A percentile compares a stretch with the other conserved stretches of the same genome.
These are phyloP conservation scores for Tuber melanosporum DNA, from an alignment of 495 filamentous ascomycete genomes.

Conservation along the genomic window DNA sequence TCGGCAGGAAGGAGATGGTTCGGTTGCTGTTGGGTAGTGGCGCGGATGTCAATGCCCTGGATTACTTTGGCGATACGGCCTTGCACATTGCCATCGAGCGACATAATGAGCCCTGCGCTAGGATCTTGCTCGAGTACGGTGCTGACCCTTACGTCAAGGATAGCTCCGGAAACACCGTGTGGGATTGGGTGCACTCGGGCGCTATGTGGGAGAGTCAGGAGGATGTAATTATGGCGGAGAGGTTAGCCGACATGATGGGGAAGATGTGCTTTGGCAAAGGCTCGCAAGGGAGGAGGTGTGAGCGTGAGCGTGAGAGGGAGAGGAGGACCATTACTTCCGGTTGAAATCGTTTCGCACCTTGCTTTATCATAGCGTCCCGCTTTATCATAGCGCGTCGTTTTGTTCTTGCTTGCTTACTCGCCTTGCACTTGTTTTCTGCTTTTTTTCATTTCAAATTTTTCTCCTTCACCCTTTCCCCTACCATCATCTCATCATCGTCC, in stretches of 20 bases:
- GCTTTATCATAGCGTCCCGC: background rate
- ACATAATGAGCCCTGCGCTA: background rate
- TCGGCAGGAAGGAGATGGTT: slow-evolving; percentile 5
- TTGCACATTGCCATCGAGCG: background rate
- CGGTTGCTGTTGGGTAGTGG: background rate
- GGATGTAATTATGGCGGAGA: slow-evolving; percentile 1
- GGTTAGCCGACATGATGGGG: background rate
- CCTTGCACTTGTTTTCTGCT: background rate
- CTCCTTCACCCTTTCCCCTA: background rate
- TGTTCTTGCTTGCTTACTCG: background rate
- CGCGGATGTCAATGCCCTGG: background rate
- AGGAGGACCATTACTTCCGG: background rate
- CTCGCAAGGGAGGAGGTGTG: background rate
- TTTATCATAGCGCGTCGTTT: background rate
- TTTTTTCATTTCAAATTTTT: too few relatives aligned
- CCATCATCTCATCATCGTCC: background rate
- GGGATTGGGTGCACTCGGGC: slow-evolving; percentile 4
- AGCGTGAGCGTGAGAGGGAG: background rate
- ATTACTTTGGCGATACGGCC: background rate
- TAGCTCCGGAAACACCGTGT: background rate
- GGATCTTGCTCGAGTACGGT: background rate
- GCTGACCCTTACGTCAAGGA: background rate
- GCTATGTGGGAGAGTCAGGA: slow-evolving; percentile 1
- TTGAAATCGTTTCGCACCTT: background rate
- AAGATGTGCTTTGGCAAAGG: slow-evolving; percentile 1